Percentiles rank a stretch among this genome's conserved stretches.
Conservation (phyloP, 345 rosid genomes). For the Acer yangbiense region DNA sequence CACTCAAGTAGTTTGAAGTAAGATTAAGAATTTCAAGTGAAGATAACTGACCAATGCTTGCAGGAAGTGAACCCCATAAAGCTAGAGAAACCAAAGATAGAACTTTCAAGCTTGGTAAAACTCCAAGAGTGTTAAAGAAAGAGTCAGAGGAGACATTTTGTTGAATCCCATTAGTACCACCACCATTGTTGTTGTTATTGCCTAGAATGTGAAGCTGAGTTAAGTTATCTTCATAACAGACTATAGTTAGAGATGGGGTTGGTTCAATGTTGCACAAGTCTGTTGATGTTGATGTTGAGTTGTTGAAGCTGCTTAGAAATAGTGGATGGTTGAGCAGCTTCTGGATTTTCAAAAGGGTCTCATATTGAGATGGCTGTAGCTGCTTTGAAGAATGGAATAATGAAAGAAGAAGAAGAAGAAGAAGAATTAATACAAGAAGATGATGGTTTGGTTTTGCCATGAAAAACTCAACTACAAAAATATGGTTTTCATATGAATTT, state of each 20-base stretch:
- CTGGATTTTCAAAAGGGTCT: slow-evolving; percentile 41
- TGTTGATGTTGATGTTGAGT: slow-evolving; percentile 7
- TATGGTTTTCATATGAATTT: not conserved
- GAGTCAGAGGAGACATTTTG: slow-evolving; percentile 33
- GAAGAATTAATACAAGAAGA: slow-evolving; percentile 21
- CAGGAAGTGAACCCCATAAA: slow-evolving; percentile 52
- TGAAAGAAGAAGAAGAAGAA: slow-evolving; percentile 9
- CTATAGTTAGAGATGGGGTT: slow-evolving; percentile 42
- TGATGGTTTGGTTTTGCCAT: slow-evolving; percentile 40
- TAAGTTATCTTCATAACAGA: slow-evolving; percentile 51
- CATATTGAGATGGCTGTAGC: slow-evolving; percentile 39
- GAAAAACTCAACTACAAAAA: not conserved
- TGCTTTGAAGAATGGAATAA: slow-evolving; percentile 37
- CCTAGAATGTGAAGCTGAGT: slow-evolving; percentile 65
- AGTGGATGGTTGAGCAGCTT: slow-evolving; percentile 48
- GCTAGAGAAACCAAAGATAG: slow-evolving; percentile 62
- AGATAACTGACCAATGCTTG: slow-evolving; percentile 35
- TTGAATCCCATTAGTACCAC: not conserved
- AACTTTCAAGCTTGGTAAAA: slow-evolving; percentile 51
- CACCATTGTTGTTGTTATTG: slow-evolving; percentile 8
- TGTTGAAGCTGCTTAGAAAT: slow-evolving; percentile 27
- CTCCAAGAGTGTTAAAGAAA: slow-evolving; percentile 37
- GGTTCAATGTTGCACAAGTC: slow-evolving; percentile 52
- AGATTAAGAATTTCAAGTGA: slow-evolving; percentile 61
- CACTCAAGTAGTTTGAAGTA: slow-evolving; percentile 56